Evolutionary conservation across 345 rosid genomes (phyloP).

Genomic region (Citrus glauca): DNA sequence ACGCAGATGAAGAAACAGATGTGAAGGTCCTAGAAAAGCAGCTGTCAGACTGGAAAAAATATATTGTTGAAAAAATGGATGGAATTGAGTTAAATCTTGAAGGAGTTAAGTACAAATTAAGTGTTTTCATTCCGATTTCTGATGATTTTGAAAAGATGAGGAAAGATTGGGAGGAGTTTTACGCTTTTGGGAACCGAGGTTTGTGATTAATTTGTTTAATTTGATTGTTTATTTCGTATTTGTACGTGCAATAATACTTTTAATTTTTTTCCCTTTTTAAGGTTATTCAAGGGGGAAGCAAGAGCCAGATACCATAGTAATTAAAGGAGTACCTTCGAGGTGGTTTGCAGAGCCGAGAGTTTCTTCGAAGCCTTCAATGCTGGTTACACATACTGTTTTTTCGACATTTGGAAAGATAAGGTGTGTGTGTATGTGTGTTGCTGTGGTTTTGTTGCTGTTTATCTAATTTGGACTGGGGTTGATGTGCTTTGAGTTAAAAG

Average conservation of each 20-base stretch:
- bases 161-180: conserved; percentile 75
- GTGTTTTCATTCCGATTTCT: conserved; percentile 44
- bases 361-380: conserved; percentile 87
- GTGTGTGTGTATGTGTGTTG: conserved; percentile 22
- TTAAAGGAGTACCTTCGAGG: conserved; percentile 80
- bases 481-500: not conserved
- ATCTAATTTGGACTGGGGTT: not conserved
- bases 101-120: conserved; percentile 68
- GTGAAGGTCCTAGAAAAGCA: conserved; percentile 53
- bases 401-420: conserved; percentile 84
- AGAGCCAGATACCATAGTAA: conserved; percentile 72
- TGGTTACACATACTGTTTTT: conserved; percentile 85
- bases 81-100: conserved; percentile 82
- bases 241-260: not conserved
- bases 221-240: not conserved
- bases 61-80: conserved; percentile 66
- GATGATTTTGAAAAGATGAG: conserved; percentile 73
- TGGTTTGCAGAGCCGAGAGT: conserved; percentile 97
- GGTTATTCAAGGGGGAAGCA: conserved; percentile 58
- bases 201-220: not conserved
- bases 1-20: conserved; percentile 33
- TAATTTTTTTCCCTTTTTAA: conserved; percentile 6
- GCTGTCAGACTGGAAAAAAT: conserved; percentile 78
- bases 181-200: conserved; percentile 63
- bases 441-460: conserved; percentile 3